Evolutionary conservation across 2,329 filamentous ascomycete species (phyloP), one percentile per base, ranked within the genome.

Genomic region (Nectriaceae sp.): DNA sequence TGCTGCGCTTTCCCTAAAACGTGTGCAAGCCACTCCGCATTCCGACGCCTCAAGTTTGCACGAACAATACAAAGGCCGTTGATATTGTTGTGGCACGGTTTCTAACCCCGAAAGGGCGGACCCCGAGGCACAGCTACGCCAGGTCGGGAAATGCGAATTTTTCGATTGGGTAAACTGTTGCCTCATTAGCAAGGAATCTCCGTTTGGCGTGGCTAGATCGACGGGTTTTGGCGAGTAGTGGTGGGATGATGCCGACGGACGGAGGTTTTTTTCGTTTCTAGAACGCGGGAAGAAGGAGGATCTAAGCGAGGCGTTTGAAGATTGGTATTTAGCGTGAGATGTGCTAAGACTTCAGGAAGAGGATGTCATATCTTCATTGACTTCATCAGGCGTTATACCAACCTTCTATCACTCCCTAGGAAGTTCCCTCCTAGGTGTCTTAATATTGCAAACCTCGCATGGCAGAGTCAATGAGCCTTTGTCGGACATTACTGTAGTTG

Each of bases 1-100:
- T n/a, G n/a, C n/a, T n/a, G n/a, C n/a, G n/a, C n/a, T n/a, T n/a
- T n/a, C n/a, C n/a, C n/a, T 26, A 37, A 38, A 11, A 16, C 35
- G 18, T 40, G 29, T 46, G 21, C 21, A 37, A 39, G 45, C 46
- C 46, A 52, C 44, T 44, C 40, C 47, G 26, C 36, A 38, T 51
- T 54, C 11, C 31, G 40, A 49, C 24, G 45, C 38, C 39, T 49
- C 44, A 46, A 46, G 38, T 46, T 15, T 44, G 13, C 4, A 29
- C 52, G 57, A 61, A 62, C 59, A 62, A 62, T 62, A 56, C 43
- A 35, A 56, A 56, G 50, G 18, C 39, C 46, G 37, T 56, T 56
- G 40, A 56, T 56, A 62, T 60, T 62, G 52, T 59, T 61, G 47
- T 53, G 24, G 37, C 52, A 55, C 50, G 37, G 29, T 31, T 48